Evolutionary conservation across 2,329 filamentous ascomycete species (phyloP).

Genomic region (Diaporthe vexans): DNA sequence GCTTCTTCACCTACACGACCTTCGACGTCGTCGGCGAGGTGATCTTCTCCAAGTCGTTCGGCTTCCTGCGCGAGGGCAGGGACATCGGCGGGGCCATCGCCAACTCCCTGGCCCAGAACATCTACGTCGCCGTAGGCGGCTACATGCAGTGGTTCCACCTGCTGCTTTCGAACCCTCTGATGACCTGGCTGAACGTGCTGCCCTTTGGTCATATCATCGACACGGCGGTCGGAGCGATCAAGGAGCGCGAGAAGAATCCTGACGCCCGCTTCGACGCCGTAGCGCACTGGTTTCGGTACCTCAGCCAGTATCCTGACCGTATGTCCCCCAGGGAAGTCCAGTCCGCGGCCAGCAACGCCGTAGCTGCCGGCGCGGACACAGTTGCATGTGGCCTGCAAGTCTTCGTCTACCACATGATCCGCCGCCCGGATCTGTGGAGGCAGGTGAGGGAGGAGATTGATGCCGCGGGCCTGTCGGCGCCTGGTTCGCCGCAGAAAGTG

Average conservation of each 20-base stretch:
- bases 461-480: constrained; percentile 32
- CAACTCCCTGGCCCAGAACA: constrained; percentile 38
- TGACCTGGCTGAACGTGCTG: constrained; percentile 45
- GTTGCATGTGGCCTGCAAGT: constrained; percentile 45
- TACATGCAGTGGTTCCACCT: constrained; percentile 44
- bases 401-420: constrained; percentile 47
- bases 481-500: constrained; percentile 27
- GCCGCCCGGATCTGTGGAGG: constrained; percentile 42
- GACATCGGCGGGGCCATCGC: constrained; percentile 50
- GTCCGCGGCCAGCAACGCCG: constrained; percentile 39
- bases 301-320: constrained; percentile 41
- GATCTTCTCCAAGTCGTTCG: constrained; percentile 49
- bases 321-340: constrained; percentile 45
- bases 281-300: constrained; percentile 46
- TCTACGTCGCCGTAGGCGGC: constrained; percentile 42
- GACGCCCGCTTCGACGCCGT: constrained; percentile 46
- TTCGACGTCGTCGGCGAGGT: constrained; percentile 52
- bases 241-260: constrained; percentile 39
- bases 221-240: constrained; percentile 42
- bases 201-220: constrained; percentile 46
- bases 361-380: constrained; percentile 46
- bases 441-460: constrained; percentile 45
- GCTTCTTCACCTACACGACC: constrained; percentile 48
- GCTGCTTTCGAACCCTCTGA: constrained; percentile 47
- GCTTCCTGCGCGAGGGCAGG: constrained; percentile 47